Evolutionary conservation across 2,329 filamentous ascomycete genomes (phyloP).

Genomic region (Hawksworthiomyces lignivorus): DNA sequence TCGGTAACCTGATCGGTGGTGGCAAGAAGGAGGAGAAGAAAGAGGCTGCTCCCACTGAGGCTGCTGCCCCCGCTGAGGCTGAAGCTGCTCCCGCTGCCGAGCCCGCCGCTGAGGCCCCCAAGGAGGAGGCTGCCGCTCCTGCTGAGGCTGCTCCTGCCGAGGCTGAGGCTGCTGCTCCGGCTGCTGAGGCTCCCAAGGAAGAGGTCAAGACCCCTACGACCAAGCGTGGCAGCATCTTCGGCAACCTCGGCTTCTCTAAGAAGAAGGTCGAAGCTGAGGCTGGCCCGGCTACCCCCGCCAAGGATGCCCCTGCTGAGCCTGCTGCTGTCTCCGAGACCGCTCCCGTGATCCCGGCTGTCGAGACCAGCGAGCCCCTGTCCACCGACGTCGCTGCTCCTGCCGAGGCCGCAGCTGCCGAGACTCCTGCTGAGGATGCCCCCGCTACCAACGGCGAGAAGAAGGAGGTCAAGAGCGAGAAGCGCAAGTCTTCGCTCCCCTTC

Average conservation of each 20-base stretch:
- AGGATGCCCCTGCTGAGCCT: slow-evolving; percentile 34
- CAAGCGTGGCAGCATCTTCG: slow-evolving; percentile 49
- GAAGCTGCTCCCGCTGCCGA: slow-evolving; percentile 27
- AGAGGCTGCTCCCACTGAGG: slow-evolving; percentile 19
- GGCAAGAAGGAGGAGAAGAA: slow-evolving; percentile 42
- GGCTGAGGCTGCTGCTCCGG: slow-evolving; percentile 26
- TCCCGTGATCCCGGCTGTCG: slow-evolving; percentile 52
- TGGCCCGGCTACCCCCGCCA: slow-evolving; percentile 31
- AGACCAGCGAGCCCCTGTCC: slow-evolving; percentile 48
- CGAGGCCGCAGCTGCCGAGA: slow-evolving; percentile 20
- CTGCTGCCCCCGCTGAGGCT: slow-evolving; percentile 28
- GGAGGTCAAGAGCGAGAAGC: slow-evolving; percentile 67
- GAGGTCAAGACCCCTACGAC: slow-evolving; percentile 21
- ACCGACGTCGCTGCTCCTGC: slow-evolving; percentile 44
- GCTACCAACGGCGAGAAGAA: slow-evolving; percentile 51
- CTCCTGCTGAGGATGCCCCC: slow-evolving; percentile 33
- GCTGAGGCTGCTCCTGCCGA: slow-evolving; percentile 19
- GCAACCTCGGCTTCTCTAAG: slow-evolving; percentile 49
- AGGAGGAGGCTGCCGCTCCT: slow-evolving; percentile 23
- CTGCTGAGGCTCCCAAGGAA: slow-evolving; percentile 24
- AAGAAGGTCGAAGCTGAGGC: slow-evolving; percentile 46
- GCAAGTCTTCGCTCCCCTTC: slow-evolving; percentile 70
- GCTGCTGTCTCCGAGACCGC: slow-evolving; percentile 42
- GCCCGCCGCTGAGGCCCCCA: slow-evolving; percentile 26
- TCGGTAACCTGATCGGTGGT: slow-evolving; percentile 49